These are phyloP conservation scores for Chlorella sp. DNA, from an alignment of 139 green algal species.

Conservation along the genomic window DNA sequence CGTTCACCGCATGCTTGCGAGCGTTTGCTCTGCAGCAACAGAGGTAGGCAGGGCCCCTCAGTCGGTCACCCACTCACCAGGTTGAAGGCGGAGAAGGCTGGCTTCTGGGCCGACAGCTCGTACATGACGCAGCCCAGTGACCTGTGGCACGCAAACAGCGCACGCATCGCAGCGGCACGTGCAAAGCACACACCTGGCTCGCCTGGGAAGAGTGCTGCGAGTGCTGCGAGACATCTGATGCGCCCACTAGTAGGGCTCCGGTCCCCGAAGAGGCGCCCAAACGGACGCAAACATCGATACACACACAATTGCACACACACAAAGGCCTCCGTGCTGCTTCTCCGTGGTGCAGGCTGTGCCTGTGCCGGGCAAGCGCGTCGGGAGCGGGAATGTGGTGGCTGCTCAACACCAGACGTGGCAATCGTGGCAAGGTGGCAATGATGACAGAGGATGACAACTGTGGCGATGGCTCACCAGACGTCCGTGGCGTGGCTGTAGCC, in stretches of 20 bases:
- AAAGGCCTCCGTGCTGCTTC: too few relatives aligned
- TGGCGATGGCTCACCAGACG: conserved; percentile 36
- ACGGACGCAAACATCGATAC: neutral
- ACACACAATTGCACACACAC: too few relatives aligned
- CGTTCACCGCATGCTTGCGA: conserved; percentile 8
- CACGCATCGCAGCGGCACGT: neutral
- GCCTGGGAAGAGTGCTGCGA: neutral
- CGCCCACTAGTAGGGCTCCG: neutral
- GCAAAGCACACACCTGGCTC: neutral
- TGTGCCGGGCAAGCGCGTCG: neutral
- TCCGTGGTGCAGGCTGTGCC: too few relatives aligned
- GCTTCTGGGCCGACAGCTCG: conserved; percentile 46
- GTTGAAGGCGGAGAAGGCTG: conserved; percentile 63
- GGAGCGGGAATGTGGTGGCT: neutral
- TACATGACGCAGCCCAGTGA: conserved; percentile 55
- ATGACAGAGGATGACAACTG: too few relatives aligned
- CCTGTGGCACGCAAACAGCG: conserved; percentile 11
- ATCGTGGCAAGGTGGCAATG: too few relatives aligned
- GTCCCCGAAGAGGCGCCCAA: neutral
- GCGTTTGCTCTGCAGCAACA: neutral
- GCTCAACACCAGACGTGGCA: too few relatives aligned
- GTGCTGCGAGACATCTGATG: neutral
- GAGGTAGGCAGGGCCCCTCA: neutral
- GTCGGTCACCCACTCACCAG: conserved; percentile 21
- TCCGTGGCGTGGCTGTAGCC: conserved; percentile 52